Evolutionary conservation across 768 basidiomycete genomes (phyloP), one percentile per base, ranked within the genome.

Genomic region (Leccinellum albellum): DNA sequence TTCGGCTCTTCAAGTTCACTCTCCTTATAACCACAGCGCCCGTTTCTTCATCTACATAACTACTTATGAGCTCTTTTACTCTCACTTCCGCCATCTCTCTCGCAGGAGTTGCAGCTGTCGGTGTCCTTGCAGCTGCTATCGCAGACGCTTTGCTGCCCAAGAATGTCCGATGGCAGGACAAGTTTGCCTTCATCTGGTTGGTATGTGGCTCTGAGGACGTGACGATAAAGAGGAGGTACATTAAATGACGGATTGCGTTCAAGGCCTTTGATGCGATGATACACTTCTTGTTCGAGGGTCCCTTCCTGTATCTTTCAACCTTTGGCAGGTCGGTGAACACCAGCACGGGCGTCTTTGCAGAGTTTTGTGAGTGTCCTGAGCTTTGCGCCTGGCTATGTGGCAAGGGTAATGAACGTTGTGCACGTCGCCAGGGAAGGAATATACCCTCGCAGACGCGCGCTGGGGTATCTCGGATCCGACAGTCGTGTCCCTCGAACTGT

Each of bases 401-500:
- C 40, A 13, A 9, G 12, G 51, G 26, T 60, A 51, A 47, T 2
- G 40, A 45, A 49, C 5, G 32, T 26, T 32, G 40, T n/a, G 40
- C 35, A 31, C 21, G 29, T 24, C 13, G 2, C 15, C 60, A 91
- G 89, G 90, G 89, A 86, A 78, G 61, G 90, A 92, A 68, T 92
- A 94, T 65, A 84, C 88, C 23, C 77, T 78, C 2, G 91, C 91
- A 6, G 91, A 94, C 66, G 79, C 82, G 54, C 84, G 91, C 42
- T 94, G 92, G 92, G 91, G 89, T 14, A 67, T 79, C 45, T 76
- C 90, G 0, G 91, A 94, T 65, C 82, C 88, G 1, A 88, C 87
- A 1, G 79, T 93, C 51, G 89, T 94, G 46, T 86, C 90, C 6
- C 82, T 94, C 32, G 91, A 94, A 69, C 70, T 93, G 54, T 76